phyloP scores from a whole-genome alignment of 2,329 filamentous ascomycete genomes.

The Calcarisporium arbuscula region DNA sequence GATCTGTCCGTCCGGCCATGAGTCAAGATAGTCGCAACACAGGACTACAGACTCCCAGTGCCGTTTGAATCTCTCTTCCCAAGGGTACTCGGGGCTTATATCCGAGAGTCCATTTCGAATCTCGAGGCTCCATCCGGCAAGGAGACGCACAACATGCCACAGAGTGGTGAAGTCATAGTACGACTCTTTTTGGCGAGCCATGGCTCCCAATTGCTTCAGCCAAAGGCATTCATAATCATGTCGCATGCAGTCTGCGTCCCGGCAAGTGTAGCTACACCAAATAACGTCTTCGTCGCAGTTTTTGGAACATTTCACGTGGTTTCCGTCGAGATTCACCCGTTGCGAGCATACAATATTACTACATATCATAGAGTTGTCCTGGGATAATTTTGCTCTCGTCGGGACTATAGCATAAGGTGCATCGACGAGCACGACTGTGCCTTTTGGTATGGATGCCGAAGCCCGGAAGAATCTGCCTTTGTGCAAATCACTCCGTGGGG shows the following conservation, averaged over 20 bases:
- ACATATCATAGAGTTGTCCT: constrained; percentile 15
- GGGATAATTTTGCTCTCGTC: constrained; percentile 11
- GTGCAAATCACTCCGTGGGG: no score
- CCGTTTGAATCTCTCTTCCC: constrained; percentile 15
- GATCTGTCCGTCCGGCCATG: constrained; percentile 19
- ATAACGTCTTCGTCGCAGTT: constrained; percentile 18
- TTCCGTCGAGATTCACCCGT: constrained; percentile 11
- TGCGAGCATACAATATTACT: constrained; percentile 20
- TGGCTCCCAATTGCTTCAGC: constrained; percentile 13
- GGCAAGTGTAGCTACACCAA: constrained; percentile 19
- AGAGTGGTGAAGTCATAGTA: constrained; percentile 21
- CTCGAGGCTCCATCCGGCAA: constrained; percentile 18
- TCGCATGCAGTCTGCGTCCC: constrained; percentile 12
- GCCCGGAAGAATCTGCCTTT: constrained; percentile 19
- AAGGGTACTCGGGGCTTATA: constrained; percentile 1
- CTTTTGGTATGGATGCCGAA: constrained; percentile 14
- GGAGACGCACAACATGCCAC: constrained; percentile 21
- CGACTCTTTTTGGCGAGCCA: constrained; percentile 12
- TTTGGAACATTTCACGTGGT: constrained; percentile 11
- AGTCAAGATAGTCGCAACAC: constrained; percentile 22
- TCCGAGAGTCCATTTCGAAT: constrained; percentile 1
- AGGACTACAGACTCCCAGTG: constrained; percentile 18
- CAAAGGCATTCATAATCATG: constrained; percentile 21
- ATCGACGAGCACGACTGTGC: constrained; percentile 20
- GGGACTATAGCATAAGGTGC: constrained; percentile 21